These are phyloP conservation scores for Suillus discolor DNA, from an alignment of 768 basidiomycete species.

Conservation along the genomic window DNA sequence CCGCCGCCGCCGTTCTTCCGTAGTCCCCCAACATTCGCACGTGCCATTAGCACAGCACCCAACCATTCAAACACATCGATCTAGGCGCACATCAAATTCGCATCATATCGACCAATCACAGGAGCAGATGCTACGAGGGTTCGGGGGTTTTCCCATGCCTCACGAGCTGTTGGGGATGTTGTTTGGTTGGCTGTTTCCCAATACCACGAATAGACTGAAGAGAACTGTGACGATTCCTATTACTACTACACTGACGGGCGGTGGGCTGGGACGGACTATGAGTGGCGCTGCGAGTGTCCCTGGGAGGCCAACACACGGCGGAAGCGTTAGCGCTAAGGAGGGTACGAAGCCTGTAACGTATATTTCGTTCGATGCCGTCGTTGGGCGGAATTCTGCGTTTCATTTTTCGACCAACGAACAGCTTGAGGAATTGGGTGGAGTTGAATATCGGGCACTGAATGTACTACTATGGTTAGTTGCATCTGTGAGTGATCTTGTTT, in stretches of 20 bases:
- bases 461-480: constrained; percentile 82
- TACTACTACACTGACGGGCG: constrained; percentile 55
- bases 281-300: constrained; percentile 34
- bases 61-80: constrained; percentile 17
- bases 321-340: constrained; percentile 26
- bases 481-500: constrained; percentile 49
- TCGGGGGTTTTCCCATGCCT: constrained; percentile 80
- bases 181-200: constrained; percentile 64
- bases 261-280: constrained; percentile 28
- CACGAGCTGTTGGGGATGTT: constrained; percentile 52
- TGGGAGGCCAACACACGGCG: constrained; percentile 4
- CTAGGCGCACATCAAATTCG: constrained; percentile 10
- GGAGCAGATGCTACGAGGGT: constrained; percentile 45
- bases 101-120: constrained; percentile 15
- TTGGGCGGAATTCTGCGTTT: constrained; percentile 83
- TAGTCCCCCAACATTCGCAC: constrained; percentile 16
- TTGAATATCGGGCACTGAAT: constrained; percentile 87
- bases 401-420: constrained; percentile 74
- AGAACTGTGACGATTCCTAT: constrained; percentile 77
- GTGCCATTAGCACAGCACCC: constrained; percentile 20
- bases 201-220: constrained; percentile 55
- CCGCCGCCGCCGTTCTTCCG: constrained; percentile 18
- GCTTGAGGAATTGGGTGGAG: constrained; percentile 89
- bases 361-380: constrained; percentile 81
- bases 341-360: constrained; percentile 70